Base-by-base conservation (phyloP, 495 filamentous ascomycete genomes). In the Penicillium pulvis region DNA sequence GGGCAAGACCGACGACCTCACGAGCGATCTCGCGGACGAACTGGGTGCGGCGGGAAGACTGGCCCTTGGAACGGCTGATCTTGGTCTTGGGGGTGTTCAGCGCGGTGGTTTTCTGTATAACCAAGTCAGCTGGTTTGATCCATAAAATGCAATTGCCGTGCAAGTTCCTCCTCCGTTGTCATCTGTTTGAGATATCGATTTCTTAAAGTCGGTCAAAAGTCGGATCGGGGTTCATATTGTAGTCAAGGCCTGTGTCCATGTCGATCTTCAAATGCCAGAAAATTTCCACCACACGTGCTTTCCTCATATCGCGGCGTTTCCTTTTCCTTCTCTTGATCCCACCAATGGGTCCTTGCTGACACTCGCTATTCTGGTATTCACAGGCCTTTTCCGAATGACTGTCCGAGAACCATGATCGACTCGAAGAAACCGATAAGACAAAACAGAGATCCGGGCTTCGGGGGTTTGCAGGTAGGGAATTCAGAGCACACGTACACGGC, bases 11-110 rank as follows among this genome's bases (percentile, higher is more conserved):
- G 64, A 76, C 68, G 61, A 97, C 94, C 81, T 98, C 94, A 83
- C 92, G 93, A 71, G 96, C 90, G 74, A 98, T 90, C 71, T 94
- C 90, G 65, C 90, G 83, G 61, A 97, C 93, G 80, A 98, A 97
- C 60, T 87, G 85, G 63, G 94, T 98, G 62, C 90, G 84, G 85
- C 92, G 93, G 79, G 90, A 93, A 72, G 93, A 82, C 74, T 91
- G 86, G 64, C 94, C 94, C 83, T 96, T 96, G 75, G 85, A 89
- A 61, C 90, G 85, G 70, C 90, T 94, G 72, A 96, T 87, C 67
- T 89, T 85, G 72, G 86, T 87, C 85, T 96, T 96, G 75, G 84
- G 81, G 73, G 87, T 87, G 71, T 81, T 74, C 72, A 91, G 85
- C 63, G 90, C 80, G 65, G 91, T 96, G 78, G 93, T 93, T 88